Conservation (phyloP, 257 asterid species). For the Ajuga chamaepitys region DNA sequence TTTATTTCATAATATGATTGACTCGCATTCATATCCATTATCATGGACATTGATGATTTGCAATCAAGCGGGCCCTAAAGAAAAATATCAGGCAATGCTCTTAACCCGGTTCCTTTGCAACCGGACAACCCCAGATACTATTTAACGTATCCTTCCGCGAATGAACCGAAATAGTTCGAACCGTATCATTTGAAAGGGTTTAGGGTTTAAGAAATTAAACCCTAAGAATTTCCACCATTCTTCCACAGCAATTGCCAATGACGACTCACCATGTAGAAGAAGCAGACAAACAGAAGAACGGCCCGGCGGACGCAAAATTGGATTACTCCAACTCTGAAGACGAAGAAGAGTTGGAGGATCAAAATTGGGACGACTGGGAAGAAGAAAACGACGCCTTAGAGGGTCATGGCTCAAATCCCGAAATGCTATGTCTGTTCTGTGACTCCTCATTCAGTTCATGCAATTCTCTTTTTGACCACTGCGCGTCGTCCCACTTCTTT, state of each 20-base stretch:
- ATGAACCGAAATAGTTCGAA: not conserved
- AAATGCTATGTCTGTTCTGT: constrained; percentile 64
- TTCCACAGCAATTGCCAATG: constrained; percentile 12
- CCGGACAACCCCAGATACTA: not conserved
- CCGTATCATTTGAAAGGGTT: not conserved
- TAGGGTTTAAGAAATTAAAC: constrained; percentile 22
- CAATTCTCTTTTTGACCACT: constrained; percentile 57
- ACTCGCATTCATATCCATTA: no score
- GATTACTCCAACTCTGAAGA: constrained; percentile 30
- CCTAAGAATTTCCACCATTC: not conserved
- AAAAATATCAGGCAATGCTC: no score
- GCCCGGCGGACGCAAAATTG: not conserved
- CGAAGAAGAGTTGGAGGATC: constrained; percentile 29
- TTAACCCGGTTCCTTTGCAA: not conserved
- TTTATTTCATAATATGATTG: no score
- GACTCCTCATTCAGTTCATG: constrained; percentile 37
- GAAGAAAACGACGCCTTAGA: constrained; percentile 28
- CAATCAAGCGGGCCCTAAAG: no score
- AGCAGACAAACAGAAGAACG: constrained; percentile 3
- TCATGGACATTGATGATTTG: no score
- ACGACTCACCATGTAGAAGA: constrained; percentile 16
- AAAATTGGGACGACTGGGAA: constrained; percentile 47
- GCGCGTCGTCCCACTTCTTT: constrained; percentile 57
- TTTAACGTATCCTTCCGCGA: not conserved
- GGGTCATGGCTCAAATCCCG: constrained; percentile 13